Evolutionary conservation across 169 alveolate genomes (phyloP), one percentile per base, ranked within the genome.

Genomic region (Plasmodium coatneyi): DNA sequence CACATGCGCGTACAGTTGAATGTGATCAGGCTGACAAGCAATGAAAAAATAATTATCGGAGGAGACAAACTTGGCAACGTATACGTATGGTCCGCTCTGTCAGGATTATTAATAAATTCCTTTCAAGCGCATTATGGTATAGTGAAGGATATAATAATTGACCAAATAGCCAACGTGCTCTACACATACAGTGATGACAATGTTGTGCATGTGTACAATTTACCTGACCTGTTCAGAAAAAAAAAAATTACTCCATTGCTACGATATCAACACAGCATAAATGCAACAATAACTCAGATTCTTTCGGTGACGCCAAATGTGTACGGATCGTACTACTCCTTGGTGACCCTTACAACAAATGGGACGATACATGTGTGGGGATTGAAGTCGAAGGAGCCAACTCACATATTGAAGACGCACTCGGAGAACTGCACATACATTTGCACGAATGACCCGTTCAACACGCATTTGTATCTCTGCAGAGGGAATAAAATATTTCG

Each of bases 131-230:
- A 91, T 91, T 80, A 70, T 36, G 95, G 95, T 19, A 19, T 25
- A 14, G 16, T 91, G 5, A 91, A 91, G 74, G 92, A 91, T 81
- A 80, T 91, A 32, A 30, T 91, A 70, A 91, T 91, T 39, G 95
- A 91, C 54, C 92, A 80, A n/a, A 66, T 28, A 32, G 30, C 82
- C 60, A 91, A 91, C 54, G 92, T 91, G 46, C 9, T 91, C 25
- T 91, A 81, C 82, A 91, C 95, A 14, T 91, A 91, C 52, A 78
- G 95, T 19, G 95, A 91, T 80, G 95, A 91, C 25, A 80, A 91
- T 78, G 41, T 81, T 12, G 60, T 91, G 4, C 89, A 91, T 91
- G 95, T 80, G 25, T 91, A 91, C 39, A 81, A 91, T 91, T 91
- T 91, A 70, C 76, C 43, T 81, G 92, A 81, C 71, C 22, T 91